Percentiles rank a stretch among this genome's conserved stretches.
These are phyloP conservation scores for Aeschynomene evenia DNA, from an alignment of 306 rosid genomes.

Conservation along the genomic window DNA sequence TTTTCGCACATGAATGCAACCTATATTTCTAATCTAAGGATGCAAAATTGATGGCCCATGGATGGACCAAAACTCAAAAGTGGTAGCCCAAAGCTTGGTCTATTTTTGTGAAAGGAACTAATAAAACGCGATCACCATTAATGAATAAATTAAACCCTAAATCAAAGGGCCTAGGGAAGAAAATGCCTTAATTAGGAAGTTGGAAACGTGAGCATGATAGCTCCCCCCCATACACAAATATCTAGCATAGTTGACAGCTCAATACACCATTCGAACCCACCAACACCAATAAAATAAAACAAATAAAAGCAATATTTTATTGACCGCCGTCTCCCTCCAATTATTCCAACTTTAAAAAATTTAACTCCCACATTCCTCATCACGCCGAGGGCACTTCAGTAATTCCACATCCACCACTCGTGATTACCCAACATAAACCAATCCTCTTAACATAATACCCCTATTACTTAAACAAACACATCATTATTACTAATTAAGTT, in stretches of 20 bases:
- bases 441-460: too few relatives aligned
- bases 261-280: not conserved
- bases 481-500: too few relatives aligned
- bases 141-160: too few relatives aligned
- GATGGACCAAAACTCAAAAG: too few relatives aligned
- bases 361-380: not conserved
- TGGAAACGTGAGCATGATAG: not conserved
- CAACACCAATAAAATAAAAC: not conserved
- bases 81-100: too few relatives aligned
- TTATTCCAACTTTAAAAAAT: conserved; percentile 30
- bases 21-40: too few relatives aligned
- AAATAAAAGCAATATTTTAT: not conserved
- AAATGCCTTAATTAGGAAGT: not conserved
- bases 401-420: not conserved
- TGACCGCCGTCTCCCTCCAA: conserved; percentile 3
- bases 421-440: not conserved
- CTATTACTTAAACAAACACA: too few relatives aligned
- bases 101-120: too few relatives aligned
- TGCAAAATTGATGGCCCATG: too few relatives aligned
- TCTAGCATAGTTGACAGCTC: conserved; percentile 29
- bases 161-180: not conserved
- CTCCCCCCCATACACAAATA: conserved; percentile 27
- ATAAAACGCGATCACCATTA: not conserved
- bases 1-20: too few relatives aligned
- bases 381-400: conserved; percentile 6